Evolutionary conservation across 192 early-diverging fungal genomes (phyloP), one percentile per base, ranked within the genome.

Genomic region (Coemansia sp.): DNA sequence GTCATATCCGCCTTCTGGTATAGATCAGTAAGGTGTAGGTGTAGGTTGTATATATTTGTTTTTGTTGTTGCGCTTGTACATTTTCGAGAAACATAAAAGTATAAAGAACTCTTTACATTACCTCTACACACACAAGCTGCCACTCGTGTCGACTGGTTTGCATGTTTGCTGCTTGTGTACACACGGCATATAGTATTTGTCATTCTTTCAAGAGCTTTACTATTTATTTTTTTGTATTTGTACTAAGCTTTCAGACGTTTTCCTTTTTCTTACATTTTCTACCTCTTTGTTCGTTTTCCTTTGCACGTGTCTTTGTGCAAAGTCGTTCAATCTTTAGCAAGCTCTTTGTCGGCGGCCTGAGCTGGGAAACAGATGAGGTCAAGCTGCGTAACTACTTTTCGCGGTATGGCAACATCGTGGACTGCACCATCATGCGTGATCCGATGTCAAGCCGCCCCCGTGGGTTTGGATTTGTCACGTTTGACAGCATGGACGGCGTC

Each of bases 381-480:
- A 87, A 90, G 80, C 91, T 97, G 71, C 87, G 87, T 36, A 87
- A 92, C 49, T 97, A 94, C 77, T 97, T 97, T 81, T 80, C 81
- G 46, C 88, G 90, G 66, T 97, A 94, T 76, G 96, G 96, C 1
- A 87, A 79, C 55, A 91, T 97, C 46, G 77, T 91, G 29, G 95
- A 97, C 72, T 92, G 91, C 57, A 90, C 90, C 7, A 75, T 97
- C 41, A 94, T 96, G 93, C 87, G 87, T 22, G 94, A 96, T 77
- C 87, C 89, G n/a, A 86, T 87, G 64, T 92, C 94, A 2, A 92
- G 93, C n/a, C 88, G 92, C 55, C 91, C 94, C 20, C 92, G 96
- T 46, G 95, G 96, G 8, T 97, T 97, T 85, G 96, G 96, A 12
- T 97, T 97, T 85, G 92, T 97, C 55, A 95, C 94, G 0, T 97